A percentile compares a stretch with the other conserved stretches of the same genome.
These are phyloP conservation scores for Brettanomyces custersianus DNA, from an alignment of 805 yeast species.

Conservation along the genomic window DNA sequence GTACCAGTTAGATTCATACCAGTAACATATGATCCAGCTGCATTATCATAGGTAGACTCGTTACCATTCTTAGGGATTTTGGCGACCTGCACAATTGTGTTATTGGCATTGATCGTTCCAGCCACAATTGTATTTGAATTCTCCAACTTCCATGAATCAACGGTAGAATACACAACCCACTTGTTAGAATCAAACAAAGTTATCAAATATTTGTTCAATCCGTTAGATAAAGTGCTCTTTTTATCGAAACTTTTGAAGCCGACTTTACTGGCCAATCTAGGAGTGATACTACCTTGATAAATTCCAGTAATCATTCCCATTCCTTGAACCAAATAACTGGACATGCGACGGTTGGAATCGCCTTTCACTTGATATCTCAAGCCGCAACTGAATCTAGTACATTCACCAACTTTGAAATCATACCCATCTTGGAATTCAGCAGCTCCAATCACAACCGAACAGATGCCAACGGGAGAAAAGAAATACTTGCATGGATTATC, in stretches of 20 bases:
- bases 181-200: slow-evolving; percentile 43
- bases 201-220: slow-evolving; percentile 44
- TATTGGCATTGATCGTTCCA: slow-evolving; percentile 26
- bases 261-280: slow-evolving; percentile 49
- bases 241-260: slow-evolving; percentile 49
- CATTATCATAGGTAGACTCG: slow-evolving; percentile 39
- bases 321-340: slow-evolving; percentile 66
- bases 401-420: slow-evolving; percentile 22
- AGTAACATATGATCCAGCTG: slow-evolving; percentile 62
- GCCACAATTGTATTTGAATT: slow-evolving; percentile 26
- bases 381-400: slow-evolving; percentile 24
- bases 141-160: slow-evolving; percentile 8
- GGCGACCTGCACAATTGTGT: slow-evolving; percentile 42
- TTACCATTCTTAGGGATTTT: slow-evolving; percentile 28
- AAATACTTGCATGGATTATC: slow-evolving; percentile 36
- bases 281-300: slow-evolving; percentile 40
- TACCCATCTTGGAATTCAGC: slow-evolving; percentile 27
- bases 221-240: slow-evolving; percentile 28
- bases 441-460: slow-evolving; percentile 47
- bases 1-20: slow-evolving; percentile 34
- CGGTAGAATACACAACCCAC: slow-evolving; percentile 55
- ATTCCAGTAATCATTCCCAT: slow-evolving; percentile 69
- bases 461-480: slow-evolving; percentile 62
- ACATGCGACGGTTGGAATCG: slow-evolving; percentile 18
- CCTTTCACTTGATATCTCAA: slow-evolving; percentile 23